Base-by-base conservation (phyloP, 345 rosid genomes). In the Citrus inodora region DNA sequence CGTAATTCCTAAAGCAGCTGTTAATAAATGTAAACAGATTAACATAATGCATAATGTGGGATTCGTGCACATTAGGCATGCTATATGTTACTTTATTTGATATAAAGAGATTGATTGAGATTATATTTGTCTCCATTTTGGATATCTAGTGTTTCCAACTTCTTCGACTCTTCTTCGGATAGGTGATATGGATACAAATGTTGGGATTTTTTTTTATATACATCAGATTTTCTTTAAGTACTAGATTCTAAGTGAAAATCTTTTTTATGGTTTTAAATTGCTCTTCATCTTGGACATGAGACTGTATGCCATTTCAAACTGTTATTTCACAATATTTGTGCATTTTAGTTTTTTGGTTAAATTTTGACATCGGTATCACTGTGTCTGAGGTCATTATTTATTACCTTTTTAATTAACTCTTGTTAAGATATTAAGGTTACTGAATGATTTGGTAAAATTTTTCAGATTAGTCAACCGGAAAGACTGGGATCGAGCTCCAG, bases 401-500 rank as follows among this genome's bases (percentile, higher is more conserved):
- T 48, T 40, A 25, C 16, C n/a, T 17, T 22, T 32, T 58, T 76
- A 42, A 7, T 42, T 56, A 38, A 46, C 16, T 16, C 42, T 9
- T 74, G 48, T 71, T 38, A 11, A 67, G 32, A 7, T 37, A 77
- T 74, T 73, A 35, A 27, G 62, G 27, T 61, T 38, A 28, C 60
- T 10, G 72, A 71, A 56, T 62, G 25, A 70, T 66, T 30, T 42
- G 64, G 72, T 76, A 46, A 46, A 46, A 61, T 75, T 87, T 88
- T 71, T 87, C 96, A 95, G 99, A 86, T 95, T 51, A 76, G 96
- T 82, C 90, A 85, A 73, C 93, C 97, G 62, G 96, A 95, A 95
- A 85, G 97, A 95, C 70, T 93, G 93, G 94, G 78, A 90, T 48
- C 86, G 77, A 33, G 82, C 80, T 55, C 90, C 90, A 38, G 98